Evolutionary conservation across 768 basidiomycete species (phyloP).

Genomic region (Phaeotremella skinneri): DNA sequence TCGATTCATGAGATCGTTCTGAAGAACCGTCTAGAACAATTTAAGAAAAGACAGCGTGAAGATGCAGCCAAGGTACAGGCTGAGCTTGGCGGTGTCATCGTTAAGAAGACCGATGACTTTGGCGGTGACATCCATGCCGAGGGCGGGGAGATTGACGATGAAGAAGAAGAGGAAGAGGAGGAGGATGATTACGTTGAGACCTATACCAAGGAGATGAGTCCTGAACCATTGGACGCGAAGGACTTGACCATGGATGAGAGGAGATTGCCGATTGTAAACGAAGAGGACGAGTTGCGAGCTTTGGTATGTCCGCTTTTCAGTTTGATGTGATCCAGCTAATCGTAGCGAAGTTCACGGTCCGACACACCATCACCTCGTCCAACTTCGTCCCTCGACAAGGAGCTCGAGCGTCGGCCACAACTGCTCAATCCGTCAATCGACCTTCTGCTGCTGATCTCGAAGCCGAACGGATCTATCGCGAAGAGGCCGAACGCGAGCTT

Average conservation of each 20-base stretch:
- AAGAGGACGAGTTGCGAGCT: constrained; percentile 51
- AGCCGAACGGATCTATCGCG: constrained; percentile 84
- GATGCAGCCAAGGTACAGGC: constrained; percentile 92
- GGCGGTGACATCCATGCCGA: constrained; percentile 53
- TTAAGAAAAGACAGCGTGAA: constrained; percentile 91
- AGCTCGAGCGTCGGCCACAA: constrained; percentile 55
- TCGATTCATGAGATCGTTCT: constrained; percentile 93
- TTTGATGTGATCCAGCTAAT: neutral
- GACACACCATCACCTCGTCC: constrained; percentile 76
- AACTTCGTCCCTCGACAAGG: constrained; percentile 74
- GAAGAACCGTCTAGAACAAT: constrained; percentile 89
- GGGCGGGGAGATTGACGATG: constrained; percentile 44
- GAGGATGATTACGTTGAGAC: constrained; percentile 58
- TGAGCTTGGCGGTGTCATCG: constrained; percentile 60
- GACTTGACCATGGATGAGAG: constrained; percentile 73
- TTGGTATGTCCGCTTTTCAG: constrained; percentile 30
- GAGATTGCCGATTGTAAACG: constrained; percentile 72
- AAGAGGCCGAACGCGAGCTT: constrained; percentile 52
- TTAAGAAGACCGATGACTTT: constrained; percentile 60
- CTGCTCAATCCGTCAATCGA: constrained; percentile 50
- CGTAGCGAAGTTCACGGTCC: constrained; percentile 62
- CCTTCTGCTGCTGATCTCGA: constrained; percentile 68
- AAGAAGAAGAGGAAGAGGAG: constrained; percentile 58
- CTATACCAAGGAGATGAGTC: constrained; percentile 85
- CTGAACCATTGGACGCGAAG: constrained; percentile 68